Percentiles rank a stretch among this genome's conserved stretches.
Evolutionary conservation across 192 early-diverging fungal species (phyloP).

Genomic region (Coemansia asiatica): DNA sequence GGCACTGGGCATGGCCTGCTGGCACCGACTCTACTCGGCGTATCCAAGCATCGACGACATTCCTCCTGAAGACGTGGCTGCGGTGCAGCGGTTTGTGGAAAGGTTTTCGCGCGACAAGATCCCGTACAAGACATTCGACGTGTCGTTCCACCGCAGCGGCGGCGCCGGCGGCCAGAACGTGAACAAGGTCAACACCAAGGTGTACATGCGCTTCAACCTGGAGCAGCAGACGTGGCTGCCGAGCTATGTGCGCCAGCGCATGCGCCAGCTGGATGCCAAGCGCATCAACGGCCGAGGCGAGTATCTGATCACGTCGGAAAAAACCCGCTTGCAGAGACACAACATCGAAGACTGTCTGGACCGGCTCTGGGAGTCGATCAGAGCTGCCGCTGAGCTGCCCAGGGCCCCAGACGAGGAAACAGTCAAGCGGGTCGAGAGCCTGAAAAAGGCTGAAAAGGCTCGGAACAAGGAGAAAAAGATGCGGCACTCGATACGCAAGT

Average conservation of each 20-base stretch:
- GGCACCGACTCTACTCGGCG: slow-evolving; percentile 1
- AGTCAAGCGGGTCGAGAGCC: slow-evolving; percentile 57
- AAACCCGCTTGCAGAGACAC: slow-evolving; percentile 69
- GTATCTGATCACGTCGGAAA: slow-evolving; percentile 73
- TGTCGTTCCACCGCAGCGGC: slow-evolving; percentile 69
- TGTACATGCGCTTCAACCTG: slow-evolving; percentile 72
- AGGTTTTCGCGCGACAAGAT: slow-evolving; percentile 60
- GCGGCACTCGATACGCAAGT: slow-evolving; percentile 66
- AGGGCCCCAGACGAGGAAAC: slow-evolving; percentile 65
- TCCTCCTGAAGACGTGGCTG: slow-evolving; percentile 37
- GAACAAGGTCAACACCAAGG: slow-evolving; percentile 91
- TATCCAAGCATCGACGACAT: slow-evolving; percentile 29
- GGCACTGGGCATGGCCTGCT: not conserved
- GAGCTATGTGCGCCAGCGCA: slow-evolving; percentile 61
- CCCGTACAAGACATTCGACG: slow-evolving; percentile 60
- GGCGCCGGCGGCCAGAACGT: slow-evolving; percentile 93
- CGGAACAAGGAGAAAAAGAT: slow-evolving; percentile 64
- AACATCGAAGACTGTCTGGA: slow-evolving; percentile 83
- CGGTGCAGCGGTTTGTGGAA: slow-evolving; percentile 54
- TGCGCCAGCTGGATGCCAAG: slow-evolving; percentile 59
- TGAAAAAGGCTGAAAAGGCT: slow-evolving; percentile 63
- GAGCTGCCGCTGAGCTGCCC: slow-evolving; percentile 64
- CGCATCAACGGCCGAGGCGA: slow-evolving; percentile 71
- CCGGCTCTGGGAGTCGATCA: slow-evolving; percentile 63
- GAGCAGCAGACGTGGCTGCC: slow-evolving; percentile 74